Percentiles rank a stretch among this genome's conserved stretches.
Conservation (phyloP, 176 grass and related monocot genomes). For the Aegilops umbellulata region DNA sequence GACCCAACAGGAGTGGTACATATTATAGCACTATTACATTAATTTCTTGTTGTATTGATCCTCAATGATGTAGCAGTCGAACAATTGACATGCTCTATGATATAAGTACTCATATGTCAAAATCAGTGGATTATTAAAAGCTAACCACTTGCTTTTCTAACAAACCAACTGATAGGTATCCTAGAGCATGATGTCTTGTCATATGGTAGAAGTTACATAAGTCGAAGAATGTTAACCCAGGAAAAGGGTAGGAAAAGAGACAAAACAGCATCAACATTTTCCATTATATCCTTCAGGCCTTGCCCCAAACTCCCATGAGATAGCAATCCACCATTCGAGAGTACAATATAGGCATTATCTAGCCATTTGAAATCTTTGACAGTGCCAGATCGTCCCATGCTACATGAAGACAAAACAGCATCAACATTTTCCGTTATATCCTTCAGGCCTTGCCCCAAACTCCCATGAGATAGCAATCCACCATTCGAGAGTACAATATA, state of each 20-base stretch:
- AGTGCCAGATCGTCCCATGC: slow-evolving; percentile 22
- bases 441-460: slow-evolving; percentile 49
- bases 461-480: slow-evolving; percentile 59
- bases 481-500: slow-evolving; percentile 59
- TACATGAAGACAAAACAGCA: too few species aligned
- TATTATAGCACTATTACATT: neutral
- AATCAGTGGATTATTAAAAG: slow-evolving; percentile 7
- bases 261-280: slow-evolving; percentile 80
- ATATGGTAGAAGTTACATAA: slow-evolving; percentile 1
- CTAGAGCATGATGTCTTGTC: neutral
- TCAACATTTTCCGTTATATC: too few species aligned
- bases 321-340: slow-evolving; percentile 53
- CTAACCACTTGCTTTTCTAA: neutral
- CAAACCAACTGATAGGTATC: neutral
- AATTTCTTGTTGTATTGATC: slow-evolving; percentile 1
- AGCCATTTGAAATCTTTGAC: slow-evolving; percentile 86
- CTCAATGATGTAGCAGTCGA: slow-evolving; percentile 15
- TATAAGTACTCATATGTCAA: neutral
- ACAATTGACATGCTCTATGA: neutral
- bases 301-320: slow-evolving; percentile 53
- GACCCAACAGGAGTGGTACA: neutral
- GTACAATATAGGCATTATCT: slow-evolving; percentile 65
- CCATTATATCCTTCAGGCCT: slow-evolving; percentile 54
- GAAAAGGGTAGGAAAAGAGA: slow-evolving; percentile 17
- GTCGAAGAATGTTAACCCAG: neutral